Evolutionary conservation across 768 basidiomycete species (phyloP).

Genomic region (Mycena indigotica): DNA sequence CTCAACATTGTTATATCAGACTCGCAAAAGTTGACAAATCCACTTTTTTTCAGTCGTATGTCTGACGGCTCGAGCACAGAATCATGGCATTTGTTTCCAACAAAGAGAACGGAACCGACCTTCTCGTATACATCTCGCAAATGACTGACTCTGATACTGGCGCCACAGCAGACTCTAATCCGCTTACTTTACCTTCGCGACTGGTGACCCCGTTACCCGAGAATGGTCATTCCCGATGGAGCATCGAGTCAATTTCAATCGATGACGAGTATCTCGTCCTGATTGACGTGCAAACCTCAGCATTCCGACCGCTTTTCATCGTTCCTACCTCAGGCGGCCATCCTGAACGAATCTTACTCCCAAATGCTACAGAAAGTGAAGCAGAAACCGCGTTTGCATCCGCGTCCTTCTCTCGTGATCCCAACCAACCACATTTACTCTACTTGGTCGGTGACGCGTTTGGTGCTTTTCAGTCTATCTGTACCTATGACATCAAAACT

Average conservation of each 20-base stretch:
- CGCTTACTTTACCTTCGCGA: conserved; percentile 35
- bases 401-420: conserved; percentile 35
- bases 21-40: conserved; percentile 35
- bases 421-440: conserved; percentile 28
- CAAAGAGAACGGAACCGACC: conserved; percentile 42
- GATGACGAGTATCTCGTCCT: conserved; percentile 42
- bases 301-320: conserved; percentile 33
- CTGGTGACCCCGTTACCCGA: conserved; percentile 35
- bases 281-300: conserved; percentile 30
- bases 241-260: conserved; percentile 35
- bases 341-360: conserved; percentile 36
- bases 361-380: conserved; percentile 34
- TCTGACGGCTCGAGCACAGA: conserved; percentile 21
- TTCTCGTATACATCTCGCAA: conserved; percentile 37
- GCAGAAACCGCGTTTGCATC: conserved; percentile 24
- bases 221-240: conserved; percentile 36
- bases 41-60: not conserved
- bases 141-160: conserved; percentile 35
- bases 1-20: conserved; percentile 30
- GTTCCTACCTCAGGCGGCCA: conserved; percentile 35
- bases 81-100: conserved; percentile 43
- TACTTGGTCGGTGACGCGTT: conserved; percentile 41
- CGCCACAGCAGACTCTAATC: conserved; percentile 28
- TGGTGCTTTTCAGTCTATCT: conserved; percentile 40
- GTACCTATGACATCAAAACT: conserved; percentile 35